Evolutionary conservation across 2,329 filamentous ascomycete genomes (phyloP).

Genomic region (Neospermospora avenae): DNA sequence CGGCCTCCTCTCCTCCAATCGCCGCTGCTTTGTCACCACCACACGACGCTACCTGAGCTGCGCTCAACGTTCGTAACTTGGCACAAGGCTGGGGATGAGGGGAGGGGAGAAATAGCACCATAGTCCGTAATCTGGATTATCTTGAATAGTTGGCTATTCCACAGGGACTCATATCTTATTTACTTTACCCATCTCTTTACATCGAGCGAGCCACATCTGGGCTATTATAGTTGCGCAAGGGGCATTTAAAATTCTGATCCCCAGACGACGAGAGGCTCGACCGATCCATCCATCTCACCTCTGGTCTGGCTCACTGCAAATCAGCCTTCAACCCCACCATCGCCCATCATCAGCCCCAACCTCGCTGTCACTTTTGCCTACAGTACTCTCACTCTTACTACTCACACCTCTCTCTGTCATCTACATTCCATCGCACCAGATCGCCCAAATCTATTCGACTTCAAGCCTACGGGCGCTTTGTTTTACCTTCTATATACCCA

Average conservation of each 20-base stretch:
- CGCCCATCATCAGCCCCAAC: background rate
- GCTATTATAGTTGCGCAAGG: background rate
- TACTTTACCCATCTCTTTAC: background rate
- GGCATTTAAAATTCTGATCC: background rate
- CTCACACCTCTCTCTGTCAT: background rate
- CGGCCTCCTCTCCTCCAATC: background rate
- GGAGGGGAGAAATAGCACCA: background rate
- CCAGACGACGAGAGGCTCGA: background rate
- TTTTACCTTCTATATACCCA: background rate
- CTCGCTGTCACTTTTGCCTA: background rate
- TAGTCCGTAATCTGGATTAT: background rate
- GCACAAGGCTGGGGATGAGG: constrained; percentile 3
- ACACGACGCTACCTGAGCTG: too few species aligned
- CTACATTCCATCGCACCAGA: background rate
- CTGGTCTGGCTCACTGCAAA: background rate
- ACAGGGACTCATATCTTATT: background rate
- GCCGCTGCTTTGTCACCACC: constrained; percentile 2
- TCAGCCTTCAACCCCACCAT: constrained; percentile 6
- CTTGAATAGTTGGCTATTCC: background rate
- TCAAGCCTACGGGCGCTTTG: constrained; percentile 1
- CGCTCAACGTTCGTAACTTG: background rate
- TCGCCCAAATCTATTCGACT: background rate
- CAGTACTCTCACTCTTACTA: background rate
- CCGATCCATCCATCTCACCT: background rate
- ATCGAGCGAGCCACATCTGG: background rate